phyloP scores from a whole-genome alignment of 192 early-diverging fungal species.

The Mortierella antarctica region DNA sequence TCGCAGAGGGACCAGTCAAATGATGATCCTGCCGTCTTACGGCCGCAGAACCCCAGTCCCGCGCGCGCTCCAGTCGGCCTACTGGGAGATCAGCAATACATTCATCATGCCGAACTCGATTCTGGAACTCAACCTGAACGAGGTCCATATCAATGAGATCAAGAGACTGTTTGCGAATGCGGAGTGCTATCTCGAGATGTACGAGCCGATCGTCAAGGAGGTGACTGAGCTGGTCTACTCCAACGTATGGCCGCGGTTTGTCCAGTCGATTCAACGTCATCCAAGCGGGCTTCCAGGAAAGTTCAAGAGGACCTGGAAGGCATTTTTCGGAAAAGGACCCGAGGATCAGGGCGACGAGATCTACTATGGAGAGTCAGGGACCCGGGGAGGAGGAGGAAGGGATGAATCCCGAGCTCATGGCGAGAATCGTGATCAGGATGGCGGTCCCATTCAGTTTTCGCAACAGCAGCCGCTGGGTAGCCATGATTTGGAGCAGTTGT shows the following conservation, averaged over 20 bases:
- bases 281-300: conserved; percentile 15
- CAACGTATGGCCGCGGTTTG: conserved; percentile 48
- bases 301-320: conserved; percentile 10
- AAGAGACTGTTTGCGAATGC: conserved; percentile 12
- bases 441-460: not conserved
- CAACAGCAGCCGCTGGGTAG: not conserved
- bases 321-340: not conserved
- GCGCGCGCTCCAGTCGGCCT: conserved; percentile 25
- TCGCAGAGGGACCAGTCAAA: not conserved
- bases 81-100: conserved; percentile 43
- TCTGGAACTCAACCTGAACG: conserved; percentile 28
- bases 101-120: conserved; percentile 37
- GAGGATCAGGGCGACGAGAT: not conserved
- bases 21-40: not conserved
- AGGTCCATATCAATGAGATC: conserved; percentile 14
- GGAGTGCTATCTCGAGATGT: conserved; percentile 43
- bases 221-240: conserved; percentile 43
- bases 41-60: conserved; percentile 28
- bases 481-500: not conserved
- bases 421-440: not conserved
- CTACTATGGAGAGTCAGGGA: not conserved
- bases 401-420: not conserved
- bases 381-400: not conserved
- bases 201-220: conserved; percentile 31
- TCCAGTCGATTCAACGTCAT: conserved; percentile 25